Evolutionary conservation across 2,329 filamentous ascomycete genomes (phyloP), one percentile per base, ranked within the genome.

Genomic region (Xylariaceae sp.): DNA sequence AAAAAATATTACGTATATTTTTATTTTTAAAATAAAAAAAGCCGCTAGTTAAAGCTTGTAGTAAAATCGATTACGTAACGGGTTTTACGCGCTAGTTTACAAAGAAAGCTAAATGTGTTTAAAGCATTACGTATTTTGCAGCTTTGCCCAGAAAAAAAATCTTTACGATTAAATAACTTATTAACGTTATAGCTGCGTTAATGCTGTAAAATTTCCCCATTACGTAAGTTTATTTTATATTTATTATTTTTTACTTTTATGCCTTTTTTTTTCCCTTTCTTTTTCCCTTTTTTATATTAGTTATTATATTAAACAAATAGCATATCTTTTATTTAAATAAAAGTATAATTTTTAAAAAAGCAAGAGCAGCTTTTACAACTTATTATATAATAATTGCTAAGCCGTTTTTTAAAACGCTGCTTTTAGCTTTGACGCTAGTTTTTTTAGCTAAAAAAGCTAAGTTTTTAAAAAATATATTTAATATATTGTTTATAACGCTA

Each of bases 331-430:
- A 20, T 23, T 15, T 23, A 21, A 15, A 13, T 15, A 21, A 33
- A 35, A 64, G 63, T 6, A 73, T 90, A 83, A 79, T 89, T 5
- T 68, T 89, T 46, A 77, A 87, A 26, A 91, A 90, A 67, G 85
- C 81, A 2, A 79, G 82, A 41, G 84, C 86, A 6, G 87, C 87
- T 1, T 71, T 90, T 30, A 87, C 87, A 1, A 87, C 87, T 3
- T 87, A 87, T 1, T 90, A 87, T 65, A 86, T 87, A 1, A 89
- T 92, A 83, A 77, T 92, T 13, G 77, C 83, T 13, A 91, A 91
- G 72, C 85, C 87, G 2, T 86, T 83, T 3, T 87, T 86, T 0
- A 86, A 91, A 68, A 85, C 83, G 1, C 83, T 83, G 0, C 74
- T 86, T 27, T 81, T 80, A 1, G 77, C 81, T 0, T 68, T 85